Evolutionary conservation across 305 asterid genomes (phyloP).

Genomic region (Solanum hybrid): DNA sequence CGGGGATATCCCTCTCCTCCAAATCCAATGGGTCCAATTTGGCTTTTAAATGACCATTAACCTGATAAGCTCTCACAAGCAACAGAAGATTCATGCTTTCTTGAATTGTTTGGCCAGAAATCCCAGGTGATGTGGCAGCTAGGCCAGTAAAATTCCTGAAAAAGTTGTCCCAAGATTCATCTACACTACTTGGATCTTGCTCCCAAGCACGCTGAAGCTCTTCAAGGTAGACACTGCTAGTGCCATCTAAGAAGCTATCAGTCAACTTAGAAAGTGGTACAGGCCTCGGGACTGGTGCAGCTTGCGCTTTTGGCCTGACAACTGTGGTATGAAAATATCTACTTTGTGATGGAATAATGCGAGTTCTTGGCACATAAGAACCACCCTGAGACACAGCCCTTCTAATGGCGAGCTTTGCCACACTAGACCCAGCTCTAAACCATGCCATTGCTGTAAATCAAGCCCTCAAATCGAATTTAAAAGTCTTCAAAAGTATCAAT

Average conservation of each 20-base stretch:
- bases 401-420: constrained; percentile 71
- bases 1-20: constrained; percentile 70
- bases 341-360: constrained; percentile 32
- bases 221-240: constrained; percentile 95
- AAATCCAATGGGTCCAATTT: constrained; percentile 74
- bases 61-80: constrained; percentile 94
- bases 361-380: constrained; percentile 28
- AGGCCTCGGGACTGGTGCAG: constrained; percentile 80
- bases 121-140: constrained; percentile 85
- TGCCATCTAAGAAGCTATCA: constrained; percentile 90
- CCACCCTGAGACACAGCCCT: constrained; percentile 52
- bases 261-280: constrained; percentile 94
- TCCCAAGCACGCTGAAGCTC: constrained; percentile 99
- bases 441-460: constrained; percentile 50
- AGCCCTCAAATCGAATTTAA: constrained; percentile 13
- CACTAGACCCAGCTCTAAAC: constrained; percentile 71
- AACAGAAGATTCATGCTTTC: constrained; percentile 90
- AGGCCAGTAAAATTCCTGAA: constrained; percentile 92
- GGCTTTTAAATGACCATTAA: constrained; percentile 94
- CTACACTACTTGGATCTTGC: constrained; percentile 88
- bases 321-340: constrained; percentile 56
- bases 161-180: constrained; percentile 97
- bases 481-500: not conserved
- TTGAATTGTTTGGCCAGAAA: constrained; percentile 97
- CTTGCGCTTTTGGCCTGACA: constrained; percentile 54